These are phyloP conservation scores for Mycosarcoma mackinlayi DNA, from an alignment of 1,284 basidiomycete species.

Conservation along the genomic window DNA sequence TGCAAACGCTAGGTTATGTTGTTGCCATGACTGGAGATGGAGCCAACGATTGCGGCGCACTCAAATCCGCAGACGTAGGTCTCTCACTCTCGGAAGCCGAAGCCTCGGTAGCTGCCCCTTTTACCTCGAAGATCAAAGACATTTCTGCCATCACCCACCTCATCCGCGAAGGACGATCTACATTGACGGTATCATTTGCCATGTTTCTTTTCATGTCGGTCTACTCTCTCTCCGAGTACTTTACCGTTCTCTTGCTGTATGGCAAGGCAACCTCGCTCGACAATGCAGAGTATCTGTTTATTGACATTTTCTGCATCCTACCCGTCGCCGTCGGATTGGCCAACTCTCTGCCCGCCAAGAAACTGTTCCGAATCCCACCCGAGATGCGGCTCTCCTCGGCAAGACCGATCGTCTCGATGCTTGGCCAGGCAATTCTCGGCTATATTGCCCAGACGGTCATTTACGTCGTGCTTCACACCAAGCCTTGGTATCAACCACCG, in stretches of 20 bases:
- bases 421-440: slow-evolving; percentile 45
- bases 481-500: slow-evolving; percentile 35
- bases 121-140: slow-evolving; percentile 37
- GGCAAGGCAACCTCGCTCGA: slow-evolving; percentile 46
- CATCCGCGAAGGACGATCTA: slow-evolving; percentile 47
- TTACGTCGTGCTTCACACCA: slow-evolving; percentile 37
- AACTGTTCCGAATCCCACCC: slow-evolving; percentile 21
- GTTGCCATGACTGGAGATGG: slow-evolving; percentile 51
- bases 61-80: slow-evolving; percentile 55
- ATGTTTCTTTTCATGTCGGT: slow-evolving; percentile 48
- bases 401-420: slow-evolving; percentile 37
- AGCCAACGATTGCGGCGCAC: slow-evolving; percentile 53
- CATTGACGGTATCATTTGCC: slow-evolving; percentile 29
- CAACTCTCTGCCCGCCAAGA: slow-evolving; percentile 30
- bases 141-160: slow-evolving; percentile 36
- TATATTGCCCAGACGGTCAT: slow-evolving; percentile 46
- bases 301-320: slow-evolving; percentile 51
- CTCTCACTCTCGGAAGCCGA: slow-evolving; percentile 51
- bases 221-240: slow-evolving; percentile 55
- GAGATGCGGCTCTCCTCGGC: slow-evolving; percentile 39
- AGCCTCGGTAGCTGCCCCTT: slow-evolving; percentile 51
- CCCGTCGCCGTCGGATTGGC: slow-evolving; percentile 50
- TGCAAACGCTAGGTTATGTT: slow-evolving; percentile 43
- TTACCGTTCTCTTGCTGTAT: slow-evolving; percentile 51
- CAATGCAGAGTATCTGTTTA: slow-evolving; percentile 56